Conservation (phyloP, 768 basidiomycete genomes). For the Polyporus arcularius region DNA sequence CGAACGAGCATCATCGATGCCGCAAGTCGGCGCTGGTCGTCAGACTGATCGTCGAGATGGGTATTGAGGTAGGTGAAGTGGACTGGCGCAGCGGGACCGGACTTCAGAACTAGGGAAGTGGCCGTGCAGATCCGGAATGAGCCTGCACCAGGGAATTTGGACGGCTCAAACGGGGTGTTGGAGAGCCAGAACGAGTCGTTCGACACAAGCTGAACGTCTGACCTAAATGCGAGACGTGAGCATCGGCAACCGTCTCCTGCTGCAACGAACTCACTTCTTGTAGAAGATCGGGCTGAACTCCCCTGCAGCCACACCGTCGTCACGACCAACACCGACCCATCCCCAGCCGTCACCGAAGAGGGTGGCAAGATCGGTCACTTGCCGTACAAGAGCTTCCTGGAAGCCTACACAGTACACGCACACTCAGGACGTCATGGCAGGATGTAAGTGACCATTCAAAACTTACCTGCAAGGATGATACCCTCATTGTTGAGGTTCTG, state of each 20-base stretch:
- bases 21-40: constrained; percentile 49
- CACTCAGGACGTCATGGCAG: neutral
- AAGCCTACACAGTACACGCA: constrained; percentile 37
- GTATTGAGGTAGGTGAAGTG: constrained; percentile 50
- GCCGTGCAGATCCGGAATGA: constrained; percentile 51
- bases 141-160: constrained; percentile 52
- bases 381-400: constrained; percentile 56
- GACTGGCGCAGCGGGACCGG: constrained; percentile 13
- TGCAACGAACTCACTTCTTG: constrained; percentile 38
- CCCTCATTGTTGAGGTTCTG: constrained; percentile 45
- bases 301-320: constrained; percentile 54
- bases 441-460: neutral
- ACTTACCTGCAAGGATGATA: constrained; percentile 41
- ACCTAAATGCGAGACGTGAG: constrained; percentile 20
- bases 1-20: constrained; percentile 54
- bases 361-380: constrained; percentile 55
- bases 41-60: constrained; percentile 56
- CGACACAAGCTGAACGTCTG: constrained; percentile 37
- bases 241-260: neutral
- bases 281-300: constrained; percentile 69
- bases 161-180: constrained; percentile 49
- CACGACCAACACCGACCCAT: constrained; percentile 64
- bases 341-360: constrained; percentile 57
- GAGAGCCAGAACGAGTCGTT: constrained; percentile 60
- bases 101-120: constrained; percentile 36